Evolutionary conservation across 148 eudicot species (phyloP).

Genomic region (Rhododendron griersonianum): DNA sequence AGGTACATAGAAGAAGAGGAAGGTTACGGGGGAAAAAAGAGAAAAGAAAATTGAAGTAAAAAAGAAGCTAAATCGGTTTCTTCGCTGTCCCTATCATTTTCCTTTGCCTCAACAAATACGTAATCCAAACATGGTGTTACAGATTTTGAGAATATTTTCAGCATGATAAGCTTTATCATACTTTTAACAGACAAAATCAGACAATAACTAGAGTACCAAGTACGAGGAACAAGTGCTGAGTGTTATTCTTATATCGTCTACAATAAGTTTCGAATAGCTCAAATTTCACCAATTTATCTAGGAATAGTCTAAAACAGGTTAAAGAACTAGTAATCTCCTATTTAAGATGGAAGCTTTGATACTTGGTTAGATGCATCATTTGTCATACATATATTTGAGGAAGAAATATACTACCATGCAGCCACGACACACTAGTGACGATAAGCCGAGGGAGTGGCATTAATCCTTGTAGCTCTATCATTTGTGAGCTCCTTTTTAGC

Average conservation of each 20-base stretch:
- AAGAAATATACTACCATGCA: conserved; percentile 15
- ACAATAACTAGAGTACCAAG: not conserved
- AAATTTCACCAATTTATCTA: too few species aligned
- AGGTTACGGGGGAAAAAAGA: not conserved
- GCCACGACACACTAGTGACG: conserved; percentile 21
- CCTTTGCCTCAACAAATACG: not conserved
- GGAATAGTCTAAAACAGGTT: not conserved
- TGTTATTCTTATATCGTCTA: not conserved
- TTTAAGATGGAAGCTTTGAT: not conserved
- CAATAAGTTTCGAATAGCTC: too few species aligned
- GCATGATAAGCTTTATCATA: not conserved
- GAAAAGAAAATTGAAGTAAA: too few species aligned
- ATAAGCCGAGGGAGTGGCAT: conserved; percentile 79
- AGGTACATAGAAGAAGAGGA: not conserved
- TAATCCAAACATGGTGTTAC: not conserved
- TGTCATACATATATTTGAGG: not conserved
- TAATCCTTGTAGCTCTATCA: conserved; percentile 58
- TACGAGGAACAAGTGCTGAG: too few species aligned
- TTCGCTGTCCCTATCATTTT: not conserved
- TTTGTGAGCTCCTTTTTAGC: conserved; percentile 49
- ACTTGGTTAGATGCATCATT: not conserved
- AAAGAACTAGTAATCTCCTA: not conserved
- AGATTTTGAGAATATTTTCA: not conserved
- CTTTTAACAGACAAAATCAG: not conserved
- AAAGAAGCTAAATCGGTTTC: not conserved